These are phyloP conservation scores for Aspergillus ruber DNA, from an alignment of 2,329 filamentous ascomycete genomes.

Conservation along the genomic window DNA sequence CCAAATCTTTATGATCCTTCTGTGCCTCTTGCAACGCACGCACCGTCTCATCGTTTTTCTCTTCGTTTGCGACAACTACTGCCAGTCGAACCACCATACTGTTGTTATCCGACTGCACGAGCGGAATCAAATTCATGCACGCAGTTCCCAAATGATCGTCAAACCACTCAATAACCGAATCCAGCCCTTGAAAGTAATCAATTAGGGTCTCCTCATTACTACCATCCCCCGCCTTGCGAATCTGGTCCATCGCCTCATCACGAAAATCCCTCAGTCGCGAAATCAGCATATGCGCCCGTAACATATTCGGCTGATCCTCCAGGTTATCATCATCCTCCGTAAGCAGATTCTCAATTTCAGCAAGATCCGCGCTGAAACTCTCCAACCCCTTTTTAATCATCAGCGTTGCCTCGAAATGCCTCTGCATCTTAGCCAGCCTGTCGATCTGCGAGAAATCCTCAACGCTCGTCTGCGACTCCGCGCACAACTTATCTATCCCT, in stretches of 20 bases:
- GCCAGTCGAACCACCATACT: conserved; percentile 86
- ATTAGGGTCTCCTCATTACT: conserved; percentile 75
- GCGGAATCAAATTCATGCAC: conserved; percentile 80
- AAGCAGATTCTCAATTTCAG: conserved; percentile 70
- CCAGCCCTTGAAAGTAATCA: conserved; percentile 81
- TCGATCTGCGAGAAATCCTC: conserved; percentile 89
- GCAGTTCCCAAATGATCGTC: conserved; percentile 88
- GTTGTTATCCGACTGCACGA: conserved; percentile 80
- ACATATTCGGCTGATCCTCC: conserved; percentile 85
- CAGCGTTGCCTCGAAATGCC: conserved; percentile 91
- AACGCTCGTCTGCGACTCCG: conserved; percentile 96
- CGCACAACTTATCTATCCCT: conserved; percentile 95
- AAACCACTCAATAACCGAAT: conserved; percentile 87
- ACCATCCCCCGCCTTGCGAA: conserved; percentile 65
- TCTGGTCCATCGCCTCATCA: conserved; percentile 95
- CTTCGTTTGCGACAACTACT: conserved; percentile 87
- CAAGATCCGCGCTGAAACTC: conserved; percentile 72
- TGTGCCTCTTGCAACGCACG: conserved; percentile 88
- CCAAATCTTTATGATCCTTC: conserved; percentile 92
- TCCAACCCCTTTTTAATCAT: conserved; percentile 88
- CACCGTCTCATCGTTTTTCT: conserved; percentile 91
- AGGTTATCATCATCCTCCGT: conserved; percentile 75
- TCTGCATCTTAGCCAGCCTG: conserved; percentile 53
- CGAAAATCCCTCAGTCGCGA: conserved; percentile 88
- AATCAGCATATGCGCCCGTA: conserved; percentile 85